Evolutionary conservation across 2,329 filamentous ascomycete genomes (phyloP), one percentile per base, ranked within the genome.

Genomic region (Trichophyton mentagrophytes): DNA sequence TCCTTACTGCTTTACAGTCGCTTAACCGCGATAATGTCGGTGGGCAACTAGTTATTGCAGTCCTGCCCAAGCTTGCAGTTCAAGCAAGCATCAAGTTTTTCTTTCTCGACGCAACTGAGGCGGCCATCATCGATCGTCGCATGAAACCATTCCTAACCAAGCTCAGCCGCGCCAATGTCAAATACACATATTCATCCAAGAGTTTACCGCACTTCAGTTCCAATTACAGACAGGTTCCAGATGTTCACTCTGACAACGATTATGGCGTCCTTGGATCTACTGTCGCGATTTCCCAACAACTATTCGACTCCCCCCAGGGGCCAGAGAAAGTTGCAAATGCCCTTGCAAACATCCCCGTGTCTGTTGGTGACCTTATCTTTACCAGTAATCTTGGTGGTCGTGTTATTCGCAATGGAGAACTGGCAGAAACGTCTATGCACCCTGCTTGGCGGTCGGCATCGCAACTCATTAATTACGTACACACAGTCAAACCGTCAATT

Each of bases 151-250:
- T 53, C 25, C 49, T 20, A n/a, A 22, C 49, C 15, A 25, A 53
- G 2, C 49, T 53, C 13, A 22, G 27, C 49, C 49, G 49, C 13
- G n/a, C 27, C 27, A 25, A 33, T 3, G 78, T 17, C 75, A 80
- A 70, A 80, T 81, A 53, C 47, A 3, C 33, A 17, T 69, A 77
- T 77, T 70, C 77, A 78, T 60, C 13, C 1, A 17, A 56, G 11
- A 36, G 20, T 20, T 40, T 60, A n/a, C 46, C 30, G 17, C 20
- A 61, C 3, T 42, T 44, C 30, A 59, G 55, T 38, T 53, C 46
- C 13, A 58, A 61, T 13, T 56, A 58, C 47, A 42, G 42, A 13
- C 40, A 47, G 17, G 53, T 25, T 15, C 62, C 57, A 17, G 27
- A 61, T 51, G 36, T 68, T 3, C 67, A 70, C 60, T 65, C 68